Base-by-base conservation (phyloP, 1,139 yeast genomes). In the Petasospora fabianii region DNA sequence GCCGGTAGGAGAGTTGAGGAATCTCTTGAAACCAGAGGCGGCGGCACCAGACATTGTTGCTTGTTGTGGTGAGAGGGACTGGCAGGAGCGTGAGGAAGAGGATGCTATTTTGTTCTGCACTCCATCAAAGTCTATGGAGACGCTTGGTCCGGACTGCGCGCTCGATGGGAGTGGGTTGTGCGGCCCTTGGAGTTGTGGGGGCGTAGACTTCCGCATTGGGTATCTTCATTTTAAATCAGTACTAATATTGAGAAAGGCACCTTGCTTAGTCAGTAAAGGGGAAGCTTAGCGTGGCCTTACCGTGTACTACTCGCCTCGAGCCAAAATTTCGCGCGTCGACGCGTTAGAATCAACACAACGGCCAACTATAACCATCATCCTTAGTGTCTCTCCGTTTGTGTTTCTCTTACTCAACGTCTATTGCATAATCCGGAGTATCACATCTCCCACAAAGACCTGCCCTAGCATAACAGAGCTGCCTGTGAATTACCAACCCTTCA, bases 1-100 rank as follows among this genome's bases (percentile, higher is more conserved):
- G 26, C 98, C 98, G 14, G 97, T 86, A 60, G 85, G 95, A 18
- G 96, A 81, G 56, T 81, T 76, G 61, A 86, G 61, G 59, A 81
- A 87, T 56, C 85, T 73, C 45, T 75, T 66, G 61, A 90, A 84
- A 45, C 81, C 82, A 42, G 80, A 67, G 20, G 82, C 60, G 7
- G 41, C 42, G 17, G 48, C 39, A 27, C 31, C 32, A 22, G 43
- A 35, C 43, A 40, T 39, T 28, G 29, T 35, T 22, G 33, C 11
- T 13, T 7, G 24, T 34, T 27, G 30, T 18, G 28, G 29, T 24
- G 28, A 20, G 16, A 29, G 19, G 6, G 34, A 15, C 20, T 24
- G 19, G n/a, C 34, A 18, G 21, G n/a, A n/a, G n/a, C n/a, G n/a
- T n/a, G n/a, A n/a, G 16, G 31, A 16, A 6, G 15, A 17, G 22